Percentiles rank a stretch among this genome's conserved stretches.
Evolutionary conservation across 2,329 filamentous ascomycete genomes (phyloP).

Genomic region (Trichoderma guizhouense): DNA sequence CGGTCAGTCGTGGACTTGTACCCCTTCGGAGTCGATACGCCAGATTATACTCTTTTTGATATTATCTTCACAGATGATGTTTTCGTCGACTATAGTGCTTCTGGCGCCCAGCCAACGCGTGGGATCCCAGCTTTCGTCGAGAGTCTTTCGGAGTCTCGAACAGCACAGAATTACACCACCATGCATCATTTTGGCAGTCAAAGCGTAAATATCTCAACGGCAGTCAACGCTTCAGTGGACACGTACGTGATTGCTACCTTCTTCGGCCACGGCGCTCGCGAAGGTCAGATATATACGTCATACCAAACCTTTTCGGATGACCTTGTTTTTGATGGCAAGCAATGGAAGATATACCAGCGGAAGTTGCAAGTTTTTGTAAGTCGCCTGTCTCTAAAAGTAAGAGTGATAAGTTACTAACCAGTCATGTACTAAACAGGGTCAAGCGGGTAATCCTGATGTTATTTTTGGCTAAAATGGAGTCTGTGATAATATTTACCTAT

Average conservation of each 20-base stretch:
- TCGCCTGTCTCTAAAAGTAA: not conserved
- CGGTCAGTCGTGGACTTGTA: not conserved
- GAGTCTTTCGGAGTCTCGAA: not conserved
- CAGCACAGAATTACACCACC: not conserved
- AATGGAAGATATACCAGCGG: not conserved
- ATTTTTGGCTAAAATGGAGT: not conserved
- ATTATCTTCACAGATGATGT: not conserved
- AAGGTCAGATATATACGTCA: not conserved
- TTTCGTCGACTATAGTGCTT: not conserved
- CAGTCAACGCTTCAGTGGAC: not conserved
- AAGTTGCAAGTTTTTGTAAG: not conserved
- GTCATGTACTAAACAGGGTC: not conserved
- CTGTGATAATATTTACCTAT: not conserved
- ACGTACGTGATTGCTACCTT: not conserved
- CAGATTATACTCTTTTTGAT: not conserved
- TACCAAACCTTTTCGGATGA: not conserved
- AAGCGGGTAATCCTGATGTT: not conserved
- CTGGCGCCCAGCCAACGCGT: not conserved
- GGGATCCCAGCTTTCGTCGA: not conserved
- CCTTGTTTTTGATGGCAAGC: not conserved
- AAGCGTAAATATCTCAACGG: not conserved
- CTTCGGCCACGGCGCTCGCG: not conserved
- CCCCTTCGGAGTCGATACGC: not conserved
- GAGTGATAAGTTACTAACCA: not conserved
- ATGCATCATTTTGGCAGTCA: not conserved